Base-by-base conservation (phyloP, 2,329 filamentous ascomycete genomes). In the Decorospora gaudefroyi region DNA sequence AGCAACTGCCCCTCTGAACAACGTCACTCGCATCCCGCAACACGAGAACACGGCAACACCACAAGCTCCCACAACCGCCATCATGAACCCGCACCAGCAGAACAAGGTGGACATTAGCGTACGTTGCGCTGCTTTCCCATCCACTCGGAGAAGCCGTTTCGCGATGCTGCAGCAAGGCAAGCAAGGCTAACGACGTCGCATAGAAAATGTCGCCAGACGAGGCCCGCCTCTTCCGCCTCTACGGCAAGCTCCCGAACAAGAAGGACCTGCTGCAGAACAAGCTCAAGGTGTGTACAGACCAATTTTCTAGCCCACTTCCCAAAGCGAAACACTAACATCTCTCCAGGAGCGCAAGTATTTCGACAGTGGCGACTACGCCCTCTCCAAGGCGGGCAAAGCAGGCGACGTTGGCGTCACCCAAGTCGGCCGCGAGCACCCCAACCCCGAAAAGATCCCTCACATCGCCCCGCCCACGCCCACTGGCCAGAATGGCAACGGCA, bases 71-170 rank as follows among this genome's bases (percentile, higher is more conserved):
- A 40, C 48, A 27, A 27, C 55, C 56, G 53, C 57, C 58, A 62
- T 53, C 57, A 95, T 97, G 90, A 96, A 96, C 73, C 92, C 92
- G 62, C 90, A 91, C 73, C 89, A 96, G 80, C 91, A 95, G 82
- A 96, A 96, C 81, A 97, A 99, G 80, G 82, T 97, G 66, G 93
- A 99, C 75, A 81, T 96, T 75, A 91, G 82, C 79, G 93, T 96
- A 77, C 78, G 88, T 82, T 49, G 51, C 51, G 46, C 49, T 36
- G 13, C 42, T 33, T 23, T 23, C 31, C 18, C 26, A 19, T 29
- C 33, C 19, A n/a, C n/a, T 42, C 36, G 41, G 48, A 44, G 39
- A 17, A 37, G 32, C 35, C 31, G 31, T 45, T 26, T 37, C 25
- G 31, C 27, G 33, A 31, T 33, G 18, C 31, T 28, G 17, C 30